Evolutionary conservation across 2,329 filamentous ascomycete species (phyloP).

Genomic region (Camillea tinctor): DNA sequence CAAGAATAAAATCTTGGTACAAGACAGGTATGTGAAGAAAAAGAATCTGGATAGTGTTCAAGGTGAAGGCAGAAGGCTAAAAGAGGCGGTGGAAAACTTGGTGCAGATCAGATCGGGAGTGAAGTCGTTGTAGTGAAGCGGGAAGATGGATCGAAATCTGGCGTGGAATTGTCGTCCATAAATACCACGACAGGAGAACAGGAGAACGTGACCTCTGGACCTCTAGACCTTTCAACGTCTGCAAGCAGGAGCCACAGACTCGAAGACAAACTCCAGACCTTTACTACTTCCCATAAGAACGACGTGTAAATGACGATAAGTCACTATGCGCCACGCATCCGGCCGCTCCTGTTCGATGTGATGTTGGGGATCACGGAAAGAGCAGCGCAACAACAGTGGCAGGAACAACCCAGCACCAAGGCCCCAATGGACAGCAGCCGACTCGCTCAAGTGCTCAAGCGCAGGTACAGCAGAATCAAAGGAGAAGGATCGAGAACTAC

Average conservation of each 20-base stretch:
- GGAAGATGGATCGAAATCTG: background rate
- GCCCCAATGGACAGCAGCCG: background rate
- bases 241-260: slow-evolving; percentile 1
- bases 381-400: slow-evolving; percentile 4
- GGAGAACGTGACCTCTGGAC: too few relatives aligned
- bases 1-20: background rate
- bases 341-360: background rate
- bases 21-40: background rate
- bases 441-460: background rate
- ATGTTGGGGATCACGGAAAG: background rate
- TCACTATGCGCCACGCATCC: background rate
- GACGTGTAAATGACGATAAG: background rate
- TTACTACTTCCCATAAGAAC: background rate
- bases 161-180: background rate
- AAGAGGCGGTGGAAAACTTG: background rate
- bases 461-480: background rate
- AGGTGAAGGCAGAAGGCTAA: background rate
- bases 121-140: background rate
- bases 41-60: background rate
- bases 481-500: background rate
- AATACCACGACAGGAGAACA: slow-evolving; percentile 3
- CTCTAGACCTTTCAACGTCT: too few relatives aligned
- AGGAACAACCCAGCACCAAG: background rate
- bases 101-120: background rate
- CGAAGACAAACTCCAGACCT: background rate